Evolutionary conservation across 768 basidiomycete genomes (phyloP).

Genomic region (Clavulina sp.): DNA sequence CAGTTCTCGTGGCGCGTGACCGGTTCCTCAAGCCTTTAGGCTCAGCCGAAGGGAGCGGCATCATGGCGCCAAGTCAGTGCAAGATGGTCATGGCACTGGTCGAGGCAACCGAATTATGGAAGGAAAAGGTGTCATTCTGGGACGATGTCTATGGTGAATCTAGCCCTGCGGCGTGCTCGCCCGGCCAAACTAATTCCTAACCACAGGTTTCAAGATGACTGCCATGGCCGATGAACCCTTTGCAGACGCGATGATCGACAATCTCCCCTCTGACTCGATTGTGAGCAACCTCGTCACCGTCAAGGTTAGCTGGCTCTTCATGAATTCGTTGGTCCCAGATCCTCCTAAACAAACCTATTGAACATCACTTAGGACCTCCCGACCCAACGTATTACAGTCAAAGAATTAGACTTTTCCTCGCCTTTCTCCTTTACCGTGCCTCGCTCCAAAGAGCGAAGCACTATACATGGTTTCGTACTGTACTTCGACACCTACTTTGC

Average conservation of each 20-base stretch:
- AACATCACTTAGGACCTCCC: slow-evolving; percentile 48
- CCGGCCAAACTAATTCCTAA: not conserved
- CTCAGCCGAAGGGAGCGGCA: slow-evolving; percentile 23
- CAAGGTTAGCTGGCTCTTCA: slow-evolving; percentile 32
- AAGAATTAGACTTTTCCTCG: slow-evolving; percentile 64
- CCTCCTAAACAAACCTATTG: not conserved
- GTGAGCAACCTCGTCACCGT: slow-evolving; percentile 44
- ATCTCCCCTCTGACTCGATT: slow-evolving; percentile 47
- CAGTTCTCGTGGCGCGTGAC: slow-evolving; percentile 77
- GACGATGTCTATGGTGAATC: slow-evolving; percentile 68
- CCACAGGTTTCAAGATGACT: slow-evolving; percentile 70
- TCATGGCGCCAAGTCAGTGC: slow-evolving; percentile 86
- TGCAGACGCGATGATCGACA: slow-evolving; percentile 71
- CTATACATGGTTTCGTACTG: slow-evolving; percentile 61
- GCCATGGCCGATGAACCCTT: slow-evolving; percentile 61
- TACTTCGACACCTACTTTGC: slow-evolving; percentile 96
- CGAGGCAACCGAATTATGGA: slow-evolving; percentile 53
- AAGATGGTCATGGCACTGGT: slow-evolving; percentile 72
- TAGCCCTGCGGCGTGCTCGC: not conserved
- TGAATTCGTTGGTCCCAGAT: too few relatives aligned
- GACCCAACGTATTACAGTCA: slow-evolving; percentile 40
- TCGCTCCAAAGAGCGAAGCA: slow-evolving; percentile 27
- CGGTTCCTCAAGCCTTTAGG: slow-evolving; percentile 42
- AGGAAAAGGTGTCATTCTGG: slow-evolving; percentile 84
- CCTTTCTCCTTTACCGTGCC: slow-evolving; percentile 54